Base-by-base conservation (phyloP, 768 basidiomycete genomes). In the Gloeophyllum trabeum region DNA sequence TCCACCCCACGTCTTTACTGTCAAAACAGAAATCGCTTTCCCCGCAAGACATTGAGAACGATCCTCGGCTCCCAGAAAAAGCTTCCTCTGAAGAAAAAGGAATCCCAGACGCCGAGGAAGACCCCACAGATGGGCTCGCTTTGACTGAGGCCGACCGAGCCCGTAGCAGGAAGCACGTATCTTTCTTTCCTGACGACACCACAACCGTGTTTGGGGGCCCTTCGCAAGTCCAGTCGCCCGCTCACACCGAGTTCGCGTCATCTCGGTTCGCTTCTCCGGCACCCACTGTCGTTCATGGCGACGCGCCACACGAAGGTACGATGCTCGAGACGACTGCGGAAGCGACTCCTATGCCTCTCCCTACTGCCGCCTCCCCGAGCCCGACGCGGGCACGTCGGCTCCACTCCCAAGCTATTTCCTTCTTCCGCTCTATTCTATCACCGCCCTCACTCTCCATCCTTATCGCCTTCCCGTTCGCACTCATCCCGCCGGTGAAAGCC, bases 401-500 rank as follows among this genome's bases (percentile, higher is more conserved):
- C 13, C 12, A 24, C 24, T 7, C 12, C 6, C 24, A 44, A 4
- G 19, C n/a, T 30, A 12, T 13, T 6, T 12, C 13, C 19, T 50
- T 70, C 43, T 7, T 70, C 26, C 58, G 57, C 34, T 62, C 67
- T 0, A 47, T 77, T 5, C 46, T 71, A 18, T 63, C 57, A 1
- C 76, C 81, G 0, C 54, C 66, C 0, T 76, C 78, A 0, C 48
- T 79, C 6, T 56, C 74, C 4, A 77, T 84, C 41, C 50, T 78
- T 42, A 12, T 69, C 24, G 59, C 75, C 0, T 69, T 83, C 42
- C 63, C 72, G 37, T 70, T 80, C 45, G 68, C 79, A 1, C 60
- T 82, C 18, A 53, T 80, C 1, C 67, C 70, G 2, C 59, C 63
- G 6, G 65, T 83, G 44, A 81, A 82, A 48, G 76, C 69, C 0